These are phyloP conservation scores for Eimeria acervulina DNA, from an alignment of 169 alveolate genomes.

Conservation along the genomic window DNA sequence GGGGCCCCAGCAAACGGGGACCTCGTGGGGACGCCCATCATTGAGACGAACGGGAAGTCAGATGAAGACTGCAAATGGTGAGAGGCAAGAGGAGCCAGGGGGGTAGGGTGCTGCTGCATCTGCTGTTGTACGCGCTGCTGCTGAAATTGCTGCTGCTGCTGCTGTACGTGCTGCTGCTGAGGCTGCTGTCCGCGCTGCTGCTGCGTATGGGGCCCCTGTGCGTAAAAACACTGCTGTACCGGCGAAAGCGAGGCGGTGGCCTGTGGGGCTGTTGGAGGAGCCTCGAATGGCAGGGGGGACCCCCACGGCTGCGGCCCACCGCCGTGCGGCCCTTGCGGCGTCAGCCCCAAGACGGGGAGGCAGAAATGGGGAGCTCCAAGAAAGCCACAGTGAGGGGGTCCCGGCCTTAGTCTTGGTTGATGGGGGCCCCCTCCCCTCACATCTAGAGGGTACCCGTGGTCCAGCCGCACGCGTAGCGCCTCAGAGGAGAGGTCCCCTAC, in stretches of 20 bases:
- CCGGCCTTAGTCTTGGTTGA: slow-evolving; percentile 22
- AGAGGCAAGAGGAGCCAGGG: slow-evolving; percentile 14
- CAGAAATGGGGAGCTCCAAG: background rate
- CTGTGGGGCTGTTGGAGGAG: slow-evolving; percentile 1
- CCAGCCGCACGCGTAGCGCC: background rate
- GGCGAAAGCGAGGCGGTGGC: slow-evolving; percentile 47
- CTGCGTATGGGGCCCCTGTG: background rate
- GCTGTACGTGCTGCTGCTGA: slow-evolving; percentile 65
- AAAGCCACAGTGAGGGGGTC: background rate
- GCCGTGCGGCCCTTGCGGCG: slow-evolving; percentile 40
- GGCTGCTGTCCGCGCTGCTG: slow-evolving; percentile 45
- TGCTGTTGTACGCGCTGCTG: slow-evolving; percentile 59
- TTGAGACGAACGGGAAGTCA: slow-evolving; percentile 44
- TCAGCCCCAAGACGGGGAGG: slow-evolving; percentile 2
- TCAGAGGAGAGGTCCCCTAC: background rate
- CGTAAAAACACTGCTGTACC: slow-evolving; percentile 52
- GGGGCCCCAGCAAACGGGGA: slow-evolving; percentile 50
- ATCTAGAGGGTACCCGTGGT: slow-evolving; percentile 18
- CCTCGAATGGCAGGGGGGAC: slow-evolving; percentile 18
- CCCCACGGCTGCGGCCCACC: slow-evolving; percentile 46
- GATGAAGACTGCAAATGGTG: slow-evolving; percentile 15
- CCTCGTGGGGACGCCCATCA: slow-evolving; percentile 63
- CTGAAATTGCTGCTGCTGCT: slow-evolving; percentile 43
- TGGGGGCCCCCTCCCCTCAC: slow-evolving; percentile 41
- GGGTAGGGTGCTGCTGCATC: slow-evolving; percentile 39